Base-by-base conservation (phyloP, 305 asterid species). In the Solanum hybrid region DNA sequence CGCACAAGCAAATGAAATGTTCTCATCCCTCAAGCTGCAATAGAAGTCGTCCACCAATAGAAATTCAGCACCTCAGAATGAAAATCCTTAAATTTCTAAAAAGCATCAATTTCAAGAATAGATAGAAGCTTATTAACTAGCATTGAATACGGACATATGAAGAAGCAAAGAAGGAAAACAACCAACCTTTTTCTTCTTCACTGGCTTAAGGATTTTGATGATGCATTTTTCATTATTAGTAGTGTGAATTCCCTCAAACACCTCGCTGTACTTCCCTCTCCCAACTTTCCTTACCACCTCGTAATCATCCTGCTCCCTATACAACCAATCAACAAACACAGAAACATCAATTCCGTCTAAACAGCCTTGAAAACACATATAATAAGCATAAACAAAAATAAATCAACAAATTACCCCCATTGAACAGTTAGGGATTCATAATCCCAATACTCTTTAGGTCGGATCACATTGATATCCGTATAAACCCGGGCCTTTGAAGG, bases 401-500 rank as follows among this genome's bases (percentile, higher is more conserved):
- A 26, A 72, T 16, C 12, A 17, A 40, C 7, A 20, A 85, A 88
- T 82, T 94, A 97, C 99, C 99, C 99, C 99, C 99, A 97, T 92
- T 96, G 99, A 89, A 97, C 98, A 88, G 96, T 89, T 20, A 96
- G 95, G 29, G 98, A 92, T 93, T 97, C 99, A 89, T 97, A 97
- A 90, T 97, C 99, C 99, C 99, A 97, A 86, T 97, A 97, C 92
- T 96, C 98, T 93, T 94, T 95, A 10, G 99, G 99, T 29, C 99
- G 97, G 89, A 96, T 91, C 71, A 96, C 87, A 88, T 88, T 88
- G 66, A 88, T 79, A 35, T 88, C 90, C 37, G 90, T 60, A 79
- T 88, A 88, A 60, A 88, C 90, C 87, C 40, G 90, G 79, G 90
- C 87, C 90, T 88, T 88, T 11, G 90, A 88, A 40, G 90, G 79